These are phyloP conservation scores for Prorocentrum cordatum DNA, from an alignment of 169 alveolate genomes.

Conservation along the genomic window DNA sequence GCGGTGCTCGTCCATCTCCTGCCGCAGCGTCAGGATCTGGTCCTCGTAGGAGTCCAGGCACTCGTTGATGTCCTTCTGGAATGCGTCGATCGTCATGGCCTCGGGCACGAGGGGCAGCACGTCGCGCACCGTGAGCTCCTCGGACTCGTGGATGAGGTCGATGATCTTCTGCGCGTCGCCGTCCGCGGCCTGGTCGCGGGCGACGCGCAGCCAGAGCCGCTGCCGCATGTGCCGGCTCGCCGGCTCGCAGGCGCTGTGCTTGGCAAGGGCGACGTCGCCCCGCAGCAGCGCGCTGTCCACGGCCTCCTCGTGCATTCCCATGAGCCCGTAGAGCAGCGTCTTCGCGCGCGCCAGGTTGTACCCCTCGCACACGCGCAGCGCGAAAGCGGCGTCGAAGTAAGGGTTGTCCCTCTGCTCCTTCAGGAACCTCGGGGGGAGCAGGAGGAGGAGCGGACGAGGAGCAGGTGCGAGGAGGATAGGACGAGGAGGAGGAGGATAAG, in stretches of 20 bases:
- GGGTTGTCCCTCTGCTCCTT: too few species aligned
- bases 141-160: constrained; percentile 29
- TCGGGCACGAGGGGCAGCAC: constrained; percentile 41
- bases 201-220: constrained; percentile 41
- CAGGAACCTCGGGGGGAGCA: too few species aligned
- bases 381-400: too few species aligned
- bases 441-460: too few species aligned
- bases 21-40: constrained; percentile 31
- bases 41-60: constrained; percentile 28
- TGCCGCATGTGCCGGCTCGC: not conserved
- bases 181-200: constrained; percentile 25
- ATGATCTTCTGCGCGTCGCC: constrained; percentile 33
- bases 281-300: not conserved
- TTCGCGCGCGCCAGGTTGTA: too few species aligned
- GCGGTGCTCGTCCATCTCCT: constrained; percentile 66
- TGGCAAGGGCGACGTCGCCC: not conserved
- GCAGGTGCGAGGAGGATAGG: too few species aligned
- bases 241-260: constrained; percentile 27
- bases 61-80: constrained; percentile 21
- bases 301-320: constrained; percentile 42
- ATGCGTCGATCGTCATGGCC: constrained; percentile 53
- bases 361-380: too few species aligned
- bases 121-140: constrained; percentile 21
- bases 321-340: constrained; percentile 21
- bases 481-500: too few species aligned